Percentiles rank a stretch among this genome's conserved stretches.
Evolutionary conservation across 1,284 basidiomycete genomes (phyloP).

Genomic region (Ustilago nuda): DNA sequence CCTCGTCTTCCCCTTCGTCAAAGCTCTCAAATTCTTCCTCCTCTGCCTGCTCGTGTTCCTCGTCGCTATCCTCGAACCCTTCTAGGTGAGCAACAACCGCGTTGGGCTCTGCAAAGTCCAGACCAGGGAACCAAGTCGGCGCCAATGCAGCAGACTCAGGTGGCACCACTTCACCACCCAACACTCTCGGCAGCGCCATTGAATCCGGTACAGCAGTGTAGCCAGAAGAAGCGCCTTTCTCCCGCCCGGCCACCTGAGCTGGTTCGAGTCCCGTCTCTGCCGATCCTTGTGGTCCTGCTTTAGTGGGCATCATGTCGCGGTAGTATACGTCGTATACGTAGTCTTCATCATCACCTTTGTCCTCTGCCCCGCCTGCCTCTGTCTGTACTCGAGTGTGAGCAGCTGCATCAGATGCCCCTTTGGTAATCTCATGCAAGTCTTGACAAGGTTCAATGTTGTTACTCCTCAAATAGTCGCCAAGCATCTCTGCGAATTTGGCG

Average conservation of each 20-base stretch:
- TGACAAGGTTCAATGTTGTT: conserved; percentile 48
- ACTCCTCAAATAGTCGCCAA: conserved; percentile 51
- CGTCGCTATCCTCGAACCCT: conserved; percentile 45
- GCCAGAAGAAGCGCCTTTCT: conserved; percentile 29
- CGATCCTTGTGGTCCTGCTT: conserved; percentile 37
- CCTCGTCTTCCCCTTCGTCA: conserved; percentile 66
- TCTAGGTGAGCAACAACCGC: conserved; percentile 37
- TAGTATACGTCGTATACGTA: conserved; percentile 68
- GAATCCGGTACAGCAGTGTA: conserved; percentile 30
- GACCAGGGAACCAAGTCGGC: conserved; percentile 28
- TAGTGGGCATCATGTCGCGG: conserved; percentile 50
- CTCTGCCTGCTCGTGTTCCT: conserved; percentile 39
- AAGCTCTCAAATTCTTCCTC: conserved; percentile 50
- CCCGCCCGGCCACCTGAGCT: conserved; percentile 45
- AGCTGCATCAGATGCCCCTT: conserved; percentile 20
- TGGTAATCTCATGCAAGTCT: conserved; percentile 40
- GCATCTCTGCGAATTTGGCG: conserved; percentile 56
- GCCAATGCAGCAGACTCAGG: conserved; percentile 26
- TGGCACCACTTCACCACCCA: conserved; percentile 43
- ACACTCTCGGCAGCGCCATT: conserved; percentile 40
- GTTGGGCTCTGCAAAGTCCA: conserved; percentile 38
- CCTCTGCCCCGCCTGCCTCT: background rate
- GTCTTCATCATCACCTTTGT: conserved; percentile 44
- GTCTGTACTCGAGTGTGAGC: background rate
- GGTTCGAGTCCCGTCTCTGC: conserved; percentile 40